A percentile compares a stretch with the other conserved stretches of the same genome.
These are phyloP conservation scores for Raphanus sativus DNA, from an alignment of 345 rosid species.

Conservation along the genomic window DNA sequence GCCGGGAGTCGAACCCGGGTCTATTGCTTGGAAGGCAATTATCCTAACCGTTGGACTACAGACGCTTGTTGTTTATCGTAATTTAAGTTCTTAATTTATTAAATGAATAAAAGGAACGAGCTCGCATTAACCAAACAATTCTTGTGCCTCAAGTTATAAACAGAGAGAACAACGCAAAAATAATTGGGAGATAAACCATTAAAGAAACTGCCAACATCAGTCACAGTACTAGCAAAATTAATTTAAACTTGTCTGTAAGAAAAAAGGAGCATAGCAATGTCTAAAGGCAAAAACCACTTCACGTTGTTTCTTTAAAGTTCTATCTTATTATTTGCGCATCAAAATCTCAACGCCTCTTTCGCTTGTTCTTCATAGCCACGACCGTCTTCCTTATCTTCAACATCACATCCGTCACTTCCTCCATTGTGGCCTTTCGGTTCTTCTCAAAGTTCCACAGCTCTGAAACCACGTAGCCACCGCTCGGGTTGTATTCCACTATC, in stretches of 20 bases:
- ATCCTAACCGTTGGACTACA: conserved; percentile 64
- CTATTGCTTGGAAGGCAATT: conserved; percentile 90
- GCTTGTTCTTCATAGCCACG: background rate
- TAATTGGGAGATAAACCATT: background rate
- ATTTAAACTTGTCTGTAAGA: background rate
- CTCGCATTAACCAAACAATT: background rate
- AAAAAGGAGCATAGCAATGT: background rate
- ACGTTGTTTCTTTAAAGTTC: background rate
- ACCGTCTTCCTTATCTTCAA: conserved; percentile 1
- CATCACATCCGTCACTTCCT: conserved; percentile 21
- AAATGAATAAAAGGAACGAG: background rate
- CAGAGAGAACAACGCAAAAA: background rate
- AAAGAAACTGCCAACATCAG: background rate
- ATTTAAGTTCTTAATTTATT: no score
- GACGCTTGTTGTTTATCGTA: conserved; percentile 22
- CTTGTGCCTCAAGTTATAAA: background rate
- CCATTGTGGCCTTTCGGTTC: conserved; percentile 18
- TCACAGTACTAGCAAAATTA: background rate
- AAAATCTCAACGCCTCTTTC: conserved; percentile 15
- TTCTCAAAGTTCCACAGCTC: conserved; percentile 33
- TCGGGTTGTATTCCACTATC: conserved; percentile 33
- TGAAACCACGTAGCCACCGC: conserved; percentile 28
- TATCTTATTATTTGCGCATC: background rate
- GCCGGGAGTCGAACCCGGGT: conserved; percentile 96
- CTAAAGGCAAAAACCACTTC: background rate